Percentiles rank a stretch among this genome's conserved stretches.
Conservation (phyloP, 495 filamentous ascomycete species). For the Aspergillus carlsbadensis region DNA sequence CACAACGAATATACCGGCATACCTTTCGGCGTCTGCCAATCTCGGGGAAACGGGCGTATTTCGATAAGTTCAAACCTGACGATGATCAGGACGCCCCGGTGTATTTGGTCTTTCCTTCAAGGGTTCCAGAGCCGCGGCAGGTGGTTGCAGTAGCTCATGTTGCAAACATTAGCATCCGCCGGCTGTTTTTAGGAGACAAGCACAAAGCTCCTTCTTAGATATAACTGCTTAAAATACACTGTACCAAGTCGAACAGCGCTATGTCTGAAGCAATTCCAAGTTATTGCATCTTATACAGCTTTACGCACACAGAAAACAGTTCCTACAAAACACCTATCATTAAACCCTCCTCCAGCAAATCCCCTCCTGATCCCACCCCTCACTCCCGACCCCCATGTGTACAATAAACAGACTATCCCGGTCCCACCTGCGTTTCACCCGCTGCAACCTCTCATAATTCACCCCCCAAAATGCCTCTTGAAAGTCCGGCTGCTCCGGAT, state of each 20-base stretch:
- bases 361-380: conserved; percentile 16
- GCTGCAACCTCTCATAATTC: conserved; percentile 43
- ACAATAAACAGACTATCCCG: conserved; percentile 9
- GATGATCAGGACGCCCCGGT: conserved; percentile 29
- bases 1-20: conserved; percentile 27
- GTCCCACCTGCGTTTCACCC: conserved; percentile 39
- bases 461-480: conserved; percentile 47
- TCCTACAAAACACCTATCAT: too few relatives aligned
- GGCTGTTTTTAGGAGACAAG: conserved; percentile 38
- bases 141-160: conserved; percentile 42
- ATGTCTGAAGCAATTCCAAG: too few relatives aligned
- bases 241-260: too few relatives aligned
- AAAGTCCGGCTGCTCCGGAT: conserved; percentile 42
- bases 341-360: too few relatives aligned
- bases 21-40: conserved; percentile 35
- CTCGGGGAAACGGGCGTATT: conserved; percentile 42
- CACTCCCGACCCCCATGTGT: conserved; percentile 15
- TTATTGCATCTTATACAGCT: too few relatives aligned
- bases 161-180: conserved; percentile 19
- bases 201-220: not conserved
- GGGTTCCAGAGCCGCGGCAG: conserved; percentile 28
- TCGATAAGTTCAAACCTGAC: conserved; percentile 44
- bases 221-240: too few relatives aligned
- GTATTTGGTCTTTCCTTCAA: conserved; percentile 37
- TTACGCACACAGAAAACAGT: too few relatives aligned